Percentiles rank a stretch among this genome's conserved stretches.
Evolutionary conservation across 768 basidiomycete species (phyloP).

Genomic region (Rhodotorula toruloides): DNA sequence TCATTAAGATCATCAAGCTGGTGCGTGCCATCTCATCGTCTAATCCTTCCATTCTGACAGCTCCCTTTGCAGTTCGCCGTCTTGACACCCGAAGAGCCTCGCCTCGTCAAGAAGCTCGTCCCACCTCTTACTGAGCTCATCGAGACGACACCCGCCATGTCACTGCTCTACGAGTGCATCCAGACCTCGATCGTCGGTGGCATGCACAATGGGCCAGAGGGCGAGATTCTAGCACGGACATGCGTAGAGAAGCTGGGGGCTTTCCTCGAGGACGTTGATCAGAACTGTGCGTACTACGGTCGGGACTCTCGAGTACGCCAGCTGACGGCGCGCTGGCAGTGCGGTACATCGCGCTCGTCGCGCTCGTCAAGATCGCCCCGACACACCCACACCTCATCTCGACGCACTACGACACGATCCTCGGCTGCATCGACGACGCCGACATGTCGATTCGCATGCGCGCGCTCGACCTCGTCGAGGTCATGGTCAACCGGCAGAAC

Average conservation of each 20-base stretch:
- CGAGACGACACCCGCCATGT: slow-evolving; percentile 89
- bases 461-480: slow-evolving; percentile 85
- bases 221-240: slow-evolving; percentile 64
- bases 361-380: slow-evolving; percentile 89
- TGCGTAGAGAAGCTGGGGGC: slow-evolving; percentile 90
- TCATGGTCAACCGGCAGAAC: slow-evolving; percentile 81
- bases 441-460: slow-evolving; percentile 96
- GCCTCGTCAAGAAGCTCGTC: slow-evolving; percentile 87
- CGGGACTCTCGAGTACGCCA: neutral
- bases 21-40: slow-evolving; percentile 51
- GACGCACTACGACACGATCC: slow-evolving; percentile 84
- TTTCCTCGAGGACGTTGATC: slow-evolving; percentile 87
- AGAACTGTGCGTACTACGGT: slow-evolving; percentile 66
- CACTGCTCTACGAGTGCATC: slow-evolving; percentile 94
- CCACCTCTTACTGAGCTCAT: slow-evolving; percentile 93
- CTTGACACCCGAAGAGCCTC: slow-evolving; percentile 82
- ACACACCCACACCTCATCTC: slow-evolving; percentile 69
- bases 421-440: slow-evolving; percentile 80
- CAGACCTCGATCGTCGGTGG: slow-evolving; percentile 96
- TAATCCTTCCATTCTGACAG: neutral
- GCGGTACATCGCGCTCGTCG: slow-evolving; percentile 92
- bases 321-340: slow-evolving; percentile 54
- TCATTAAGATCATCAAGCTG: slow-evolving; percentile 96
- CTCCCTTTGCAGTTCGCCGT: slow-evolving; percentile 68
- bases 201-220: slow-evolving; percentile 65